Evolutionary conservation across 2,329 filamentous ascomycete genomes (phyloP).

Genomic region (Xylaria arbuscula): DNA sequence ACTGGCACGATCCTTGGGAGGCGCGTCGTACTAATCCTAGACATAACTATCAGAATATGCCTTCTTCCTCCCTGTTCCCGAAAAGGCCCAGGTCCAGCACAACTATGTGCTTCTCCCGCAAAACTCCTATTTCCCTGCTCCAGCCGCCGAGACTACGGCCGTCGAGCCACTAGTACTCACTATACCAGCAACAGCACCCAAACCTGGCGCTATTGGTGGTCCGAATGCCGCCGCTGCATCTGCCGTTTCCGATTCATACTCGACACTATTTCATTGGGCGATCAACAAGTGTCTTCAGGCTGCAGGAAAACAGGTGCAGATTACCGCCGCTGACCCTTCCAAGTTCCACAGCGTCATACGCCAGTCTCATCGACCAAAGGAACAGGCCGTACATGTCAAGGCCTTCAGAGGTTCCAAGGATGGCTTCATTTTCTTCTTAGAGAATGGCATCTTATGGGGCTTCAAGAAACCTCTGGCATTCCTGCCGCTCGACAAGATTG

Average conservation of each 20-base stretch:
- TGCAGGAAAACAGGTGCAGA: conserved; percentile 59
- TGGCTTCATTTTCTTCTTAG: conserved; percentile 74
- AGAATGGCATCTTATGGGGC: conserved; percentile 74
- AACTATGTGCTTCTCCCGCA: conserved; percentile 73
- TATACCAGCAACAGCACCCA: conserved; percentile 68
- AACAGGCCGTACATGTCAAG: conserved; percentile 73
- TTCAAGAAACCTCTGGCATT: conserved; percentile 77
- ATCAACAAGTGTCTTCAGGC: conserved; percentile 63
- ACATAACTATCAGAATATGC: conserved; percentile 61
- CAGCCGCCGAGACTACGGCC: conserved; percentile 53
- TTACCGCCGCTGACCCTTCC: conserved; percentile 64
- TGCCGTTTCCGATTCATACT: conserved; percentile 68
- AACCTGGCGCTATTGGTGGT: conserved; percentile 67
- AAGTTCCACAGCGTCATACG: conserved; percentile 68
- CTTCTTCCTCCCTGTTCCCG: conserved; percentile 73
- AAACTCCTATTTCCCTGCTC: conserved; percentile 64
- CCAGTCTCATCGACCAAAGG: conserved; percentile 68
- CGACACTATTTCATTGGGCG: conserved; percentile 70
- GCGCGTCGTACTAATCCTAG: conserved; percentile 12
- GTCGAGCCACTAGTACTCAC: conserved; percentile 73
- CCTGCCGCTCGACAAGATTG: conserved; percentile 69
- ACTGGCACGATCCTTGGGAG: neutral
- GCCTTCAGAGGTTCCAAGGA: conserved; percentile 76
- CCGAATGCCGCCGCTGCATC: conserved; percentile 61
- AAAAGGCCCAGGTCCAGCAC: conserved; percentile 72